phyloP scores from a whole-genome alignment of 441 rosid species.

The Macaranga tanarius region DNA sequence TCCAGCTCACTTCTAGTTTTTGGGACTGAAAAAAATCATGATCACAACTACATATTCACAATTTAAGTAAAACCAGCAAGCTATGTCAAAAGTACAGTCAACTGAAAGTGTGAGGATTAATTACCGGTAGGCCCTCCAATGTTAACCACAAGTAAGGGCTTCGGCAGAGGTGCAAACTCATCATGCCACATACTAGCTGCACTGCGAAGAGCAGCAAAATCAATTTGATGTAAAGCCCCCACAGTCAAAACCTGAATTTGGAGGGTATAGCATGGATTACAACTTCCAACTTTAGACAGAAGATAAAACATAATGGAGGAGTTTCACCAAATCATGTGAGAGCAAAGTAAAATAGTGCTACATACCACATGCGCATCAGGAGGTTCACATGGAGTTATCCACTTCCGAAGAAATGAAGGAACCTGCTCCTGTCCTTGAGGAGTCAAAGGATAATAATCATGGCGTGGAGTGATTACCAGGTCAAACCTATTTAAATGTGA shows the following conservation, averaged over 20 bases:
- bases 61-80: background rate
- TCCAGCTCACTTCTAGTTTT: background rate
- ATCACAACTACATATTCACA: background rate
- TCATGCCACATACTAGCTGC: slow-evolving; percentile 87
- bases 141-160: slow-evolving; percentile 87
- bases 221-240: slow-evolving; percentile 88
- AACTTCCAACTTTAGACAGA: slow-evolving; percentile 9
- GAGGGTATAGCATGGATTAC: slow-evolving; percentile 7
- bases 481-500: slow-evolving; percentile 76
- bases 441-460: slow-evolving; percentile 83
- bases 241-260: slow-evolving; percentile 66
- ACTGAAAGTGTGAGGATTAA: slow-evolving; percentile 23
- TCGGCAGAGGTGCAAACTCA: slow-evolving; percentile 74
- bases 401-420: slow-evolving; percentile 65
- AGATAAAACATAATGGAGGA: slow-evolving; percentile 21
- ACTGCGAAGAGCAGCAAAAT: slow-evolving; percentile 66
- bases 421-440: slow-evolving; percentile 65
- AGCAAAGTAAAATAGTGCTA: slow-evolving; percentile 9
- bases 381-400: slow-evolving; percentile 85
- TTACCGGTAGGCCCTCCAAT: slow-evolving; percentile 87
- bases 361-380: slow-evolving; percentile 78
- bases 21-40: background rate
- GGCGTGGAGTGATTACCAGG: slow-evolving; percentile 84
- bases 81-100: background rate
- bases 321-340: slow-evolving; percentile 2